Evolutionary conservation across 176 grass and related monocot genomes (phyloP), one percentile per base, ranked within the genome.

Genomic region (Bolboschoenus planiculmis): DNA sequence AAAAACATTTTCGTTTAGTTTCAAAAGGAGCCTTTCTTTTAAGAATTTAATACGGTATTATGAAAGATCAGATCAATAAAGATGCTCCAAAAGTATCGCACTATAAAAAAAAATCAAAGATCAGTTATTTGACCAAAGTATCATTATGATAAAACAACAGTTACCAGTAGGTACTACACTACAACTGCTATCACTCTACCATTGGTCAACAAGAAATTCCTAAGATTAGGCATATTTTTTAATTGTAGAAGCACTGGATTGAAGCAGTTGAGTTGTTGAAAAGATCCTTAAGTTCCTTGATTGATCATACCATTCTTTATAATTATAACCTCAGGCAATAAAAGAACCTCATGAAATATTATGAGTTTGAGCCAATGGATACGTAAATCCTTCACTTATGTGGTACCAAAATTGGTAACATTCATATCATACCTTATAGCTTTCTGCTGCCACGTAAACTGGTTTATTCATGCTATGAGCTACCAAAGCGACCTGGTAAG

Each of bases 401-500:
- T 51, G 26, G 44, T 16, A 76, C 14, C 23, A 16, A 51, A 31
- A 1, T 51, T 18, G 9, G 46, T 51, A 31, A 51, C 27, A 31
- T 29, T 51, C 44, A 53, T 7, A 27, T 31, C 24, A 30, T 87
- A 99, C 96, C 90, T 99, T 99, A 79, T 93, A 98, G 82, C 96
- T 98, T 93, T 99, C 96, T 26, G 96, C 96, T 39, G 96, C 96
- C 27, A 99, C 96, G 7, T 99, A 95, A 83, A 99, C 83, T 85
- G 96, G 96, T 78, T 91, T 95, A 62, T 95, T 88, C 96, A 99
- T 99, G 81, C 89, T 93, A 80, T 95, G 87, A 58, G 96, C 96
- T 27, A 95, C 92, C 82, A 99, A 87, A 85, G 96, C 96, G 86
- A 90, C 91, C 87, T 99, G 96, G 84, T 99, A 99, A 75, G 96